These are phyloP conservation scores for Ogataea corticis DNA, from an alignment of 805 yeast species.

Conservation along the genomic window DNA sequence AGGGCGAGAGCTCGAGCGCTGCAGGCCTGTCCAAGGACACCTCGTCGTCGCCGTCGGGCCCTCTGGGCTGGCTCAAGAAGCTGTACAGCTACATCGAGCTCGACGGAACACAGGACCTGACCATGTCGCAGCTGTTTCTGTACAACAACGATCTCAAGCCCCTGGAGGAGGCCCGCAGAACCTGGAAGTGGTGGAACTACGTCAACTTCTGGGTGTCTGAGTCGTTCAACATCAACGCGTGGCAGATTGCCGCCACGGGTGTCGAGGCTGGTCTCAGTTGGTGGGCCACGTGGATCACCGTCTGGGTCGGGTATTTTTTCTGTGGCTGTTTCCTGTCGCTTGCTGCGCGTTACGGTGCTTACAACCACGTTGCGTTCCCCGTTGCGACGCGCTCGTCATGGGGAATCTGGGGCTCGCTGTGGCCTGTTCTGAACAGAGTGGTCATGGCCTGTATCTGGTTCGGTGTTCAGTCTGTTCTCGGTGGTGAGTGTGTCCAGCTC, in stretches of 20 bases:
- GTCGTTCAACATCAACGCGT: slow-evolving; percentile 84
- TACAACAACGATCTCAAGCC: slow-evolving; percentile 78
- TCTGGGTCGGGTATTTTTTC: slow-evolving; percentile 78
- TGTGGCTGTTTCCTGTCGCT: slow-evolving; percentile 69
- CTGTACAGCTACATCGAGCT: slow-evolving; percentile 20
- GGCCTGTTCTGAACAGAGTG: slow-evolving; percentile 88
- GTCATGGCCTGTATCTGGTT: slow-evolving; percentile 82
- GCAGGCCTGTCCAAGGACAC: background rate
- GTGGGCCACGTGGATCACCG: slow-evolving; percentile 92
- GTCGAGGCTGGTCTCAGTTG: slow-evolving; percentile 74
- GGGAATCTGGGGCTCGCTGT: slow-evolving; percentile 82
- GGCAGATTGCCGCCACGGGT: slow-evolving; percentile 91
- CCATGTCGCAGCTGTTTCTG: slow-evolving; percentile 63
- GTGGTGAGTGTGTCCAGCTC: slow-evolving; percentile 77
- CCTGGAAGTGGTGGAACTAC: slow-evolving; percentile 85
- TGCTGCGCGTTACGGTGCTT: slow-evolving; percentile 78
- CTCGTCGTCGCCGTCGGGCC: background rate
- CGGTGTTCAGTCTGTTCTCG: slow-evolving; percentile 82
- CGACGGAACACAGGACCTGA: slow-evolving; percentile 36
- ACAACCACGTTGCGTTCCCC: slow-evolving; percentile 83
- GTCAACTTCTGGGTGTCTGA: slow-evolving; percentile 87
- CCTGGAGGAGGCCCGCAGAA: slow-evolving; percentile 68
- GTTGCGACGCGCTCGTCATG: slow-evolving; percentile 78
- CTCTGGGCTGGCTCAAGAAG: background rate
- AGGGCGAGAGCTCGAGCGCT: background rate